phyloP scores from a whole-genome alignment of 1,139 yeast genomes.

The Debaryomyces sp. region DNA sequence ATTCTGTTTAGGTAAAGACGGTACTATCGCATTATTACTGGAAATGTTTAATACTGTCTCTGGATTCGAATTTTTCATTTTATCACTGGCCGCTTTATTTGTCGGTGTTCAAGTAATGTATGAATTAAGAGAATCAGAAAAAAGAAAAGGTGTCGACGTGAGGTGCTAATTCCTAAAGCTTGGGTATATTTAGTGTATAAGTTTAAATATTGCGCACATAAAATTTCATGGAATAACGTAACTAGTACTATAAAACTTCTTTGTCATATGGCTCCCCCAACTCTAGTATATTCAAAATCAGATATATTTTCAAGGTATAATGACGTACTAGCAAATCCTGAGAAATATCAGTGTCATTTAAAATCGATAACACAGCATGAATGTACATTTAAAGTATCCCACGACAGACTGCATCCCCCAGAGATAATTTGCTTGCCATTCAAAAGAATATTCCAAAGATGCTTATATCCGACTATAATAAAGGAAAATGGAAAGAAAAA shows the following conservation, averaged over 20 bases:
- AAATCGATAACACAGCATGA: slow-evolving; percentile 52
- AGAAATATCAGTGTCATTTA: slow-evolving; percentile 42
- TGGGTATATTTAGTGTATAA: not conserved
- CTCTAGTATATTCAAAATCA: slow-evolving; percentile 39
- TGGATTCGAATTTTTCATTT: slow-evolving; percentile 68
- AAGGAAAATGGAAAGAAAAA: slow-evolving; percentile 30
- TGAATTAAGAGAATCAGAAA: slow-evolving; percentile 85
- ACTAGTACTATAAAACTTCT: not conserved
- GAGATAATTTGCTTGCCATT: slow-evolving; percentile 57
- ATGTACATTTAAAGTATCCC: slow-evolving; percentile 43
- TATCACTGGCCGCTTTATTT: slow-evolving; percentile 69
- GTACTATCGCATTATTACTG: slow-evolving; percentile 62
- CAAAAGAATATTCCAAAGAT: slow-evolving; percentile 53
- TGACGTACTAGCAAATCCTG: slow-evolving; percentile 33
- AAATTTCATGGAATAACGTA: not conserved
- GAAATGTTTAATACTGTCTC: slow-evolving; percentile 72
- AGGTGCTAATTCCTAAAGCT: slow-evolving; percentile 53
- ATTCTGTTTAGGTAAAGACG: slow-evolving; percentile 89
- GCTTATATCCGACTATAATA: slow-evolving; percentile 33
- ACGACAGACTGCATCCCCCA: slow-evolving; percentile 27
- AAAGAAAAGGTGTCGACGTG: slow-evolving; percentile 77
- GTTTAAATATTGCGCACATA: slow-evolving; percentile 2
- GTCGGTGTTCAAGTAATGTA: slow-evolving; percentile 94
- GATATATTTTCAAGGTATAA: slow-evolving; percentile 33
- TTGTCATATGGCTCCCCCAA: slow-evolving; percentile 48